Conservation (phyloP, 2,329 filamentous ascomycete genomes). For the Colletotrichum spaethianum region DNA sequence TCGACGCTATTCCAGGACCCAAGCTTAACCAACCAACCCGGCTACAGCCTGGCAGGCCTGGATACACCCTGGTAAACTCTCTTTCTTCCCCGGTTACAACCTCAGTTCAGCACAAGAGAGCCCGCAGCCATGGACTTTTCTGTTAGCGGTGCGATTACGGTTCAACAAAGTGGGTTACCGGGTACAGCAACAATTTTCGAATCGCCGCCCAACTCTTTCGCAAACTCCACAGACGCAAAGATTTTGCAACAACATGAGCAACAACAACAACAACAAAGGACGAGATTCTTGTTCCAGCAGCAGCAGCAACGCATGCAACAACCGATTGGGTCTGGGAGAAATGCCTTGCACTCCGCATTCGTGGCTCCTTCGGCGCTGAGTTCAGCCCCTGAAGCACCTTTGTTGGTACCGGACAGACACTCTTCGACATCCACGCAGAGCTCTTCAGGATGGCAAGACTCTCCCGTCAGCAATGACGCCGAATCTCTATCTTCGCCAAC, state of each 20-base stretch:
- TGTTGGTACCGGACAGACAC: neutral
- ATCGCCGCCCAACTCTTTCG: neutral
- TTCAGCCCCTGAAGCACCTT: neutral
- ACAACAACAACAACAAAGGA: neutral
- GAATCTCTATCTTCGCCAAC: constrained; percentile 8
- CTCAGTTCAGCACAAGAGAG: neutral
- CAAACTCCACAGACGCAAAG: neutral
- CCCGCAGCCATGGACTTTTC: constrained; percentile 10
- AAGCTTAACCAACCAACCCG: neutral
- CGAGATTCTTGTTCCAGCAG: neutral
- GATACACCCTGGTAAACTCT: constrained; percentile 21
- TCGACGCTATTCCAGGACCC: neutral
- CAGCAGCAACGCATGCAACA: constrained; percentile 9
- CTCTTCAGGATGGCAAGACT: constrained; percentile 18
- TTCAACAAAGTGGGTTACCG: constrained; percentile 33
- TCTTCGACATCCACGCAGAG: constrained; percentile 1
- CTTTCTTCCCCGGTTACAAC: constrained; percentile 1
- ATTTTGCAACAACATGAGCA: neutral
- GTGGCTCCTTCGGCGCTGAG: neutral
- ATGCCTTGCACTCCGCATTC: neutral
- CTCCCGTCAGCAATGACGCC: constrained; percentile 3
- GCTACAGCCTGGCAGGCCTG: neutral
- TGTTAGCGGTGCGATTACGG: constrained; percentile 3
- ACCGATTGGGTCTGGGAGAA: neutral
- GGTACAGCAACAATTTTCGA: neutral